These are phyloP conservation scores for Eutrema yunnanense DNA, from an alignment of 345 rosid genomes.

Conservation along the genomic window DNA sequence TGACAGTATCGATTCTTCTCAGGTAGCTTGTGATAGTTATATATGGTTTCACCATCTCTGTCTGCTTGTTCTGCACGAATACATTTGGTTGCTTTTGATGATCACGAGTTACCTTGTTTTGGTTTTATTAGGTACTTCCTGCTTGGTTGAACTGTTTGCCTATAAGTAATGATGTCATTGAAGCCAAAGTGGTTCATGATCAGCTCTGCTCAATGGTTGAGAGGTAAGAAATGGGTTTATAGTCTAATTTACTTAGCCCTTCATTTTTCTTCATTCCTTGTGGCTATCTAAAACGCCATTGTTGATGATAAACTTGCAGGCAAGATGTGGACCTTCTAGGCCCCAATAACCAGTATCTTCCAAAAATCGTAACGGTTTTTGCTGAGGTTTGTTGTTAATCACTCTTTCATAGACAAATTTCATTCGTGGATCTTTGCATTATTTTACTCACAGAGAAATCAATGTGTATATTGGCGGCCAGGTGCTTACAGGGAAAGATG, in stretches of 20 bases:
- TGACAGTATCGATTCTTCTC: constrained; percentile 77
- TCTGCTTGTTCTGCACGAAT: background rate
- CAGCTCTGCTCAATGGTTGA: constrained; percentile 97
- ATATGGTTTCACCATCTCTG: background rate
- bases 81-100: background rate
- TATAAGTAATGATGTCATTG: constrained; percentile 80
- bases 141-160: constrained; percentile 99
- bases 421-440: background rate
- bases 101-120: background rate
- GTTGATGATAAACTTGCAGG: constrained; percentile 41
- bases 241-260: background rate
- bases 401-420: background rate
- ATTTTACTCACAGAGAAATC: background rate
- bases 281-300: background rate
- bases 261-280: background rate
- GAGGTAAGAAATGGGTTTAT: constrained; percentile 40
- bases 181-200: constrained; percentile 95
- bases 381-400: constrained; percentile 66
- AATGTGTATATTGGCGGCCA: constrained; percentile 10
- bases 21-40: constrained; percentile 39
- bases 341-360: constrained; percentile 79
- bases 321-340: constrained; percentile 84
- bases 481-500: constrained; percentile 93
- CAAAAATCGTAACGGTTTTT: constrained; percentile 80
- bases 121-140: constrained; percentile 60